phyloP scores from a whole-genome alignment of 108 stramenopile species.

The Halocafeteria seosinensis region DNA sequence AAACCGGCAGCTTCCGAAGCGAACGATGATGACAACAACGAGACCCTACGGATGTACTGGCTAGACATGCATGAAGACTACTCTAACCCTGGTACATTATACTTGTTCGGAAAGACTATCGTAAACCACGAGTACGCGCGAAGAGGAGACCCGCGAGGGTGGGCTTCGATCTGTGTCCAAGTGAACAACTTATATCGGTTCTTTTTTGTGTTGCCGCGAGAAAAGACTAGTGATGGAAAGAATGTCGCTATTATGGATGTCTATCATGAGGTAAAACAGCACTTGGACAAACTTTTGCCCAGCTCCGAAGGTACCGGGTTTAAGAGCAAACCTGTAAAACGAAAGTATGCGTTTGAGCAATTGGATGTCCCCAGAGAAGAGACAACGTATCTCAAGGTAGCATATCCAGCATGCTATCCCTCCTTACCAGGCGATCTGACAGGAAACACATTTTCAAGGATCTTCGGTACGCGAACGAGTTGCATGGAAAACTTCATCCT shows the following conservation, averaged over 20 bases:
- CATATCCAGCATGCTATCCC: slow-evolving; percentile 70
- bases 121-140: not conserved
- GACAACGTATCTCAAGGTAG: slow-evolving; percentile 80
- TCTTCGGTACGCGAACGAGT: slow-evolving; percentile 63
- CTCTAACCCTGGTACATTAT: slow-evolving; percentile 56
- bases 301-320: slow-evolving; percentile 50
- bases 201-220: slow-evolving; percentile 72
- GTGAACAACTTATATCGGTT: slow-evolving; percentile 60
- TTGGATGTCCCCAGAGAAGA: slow-evolving; percentile 68
- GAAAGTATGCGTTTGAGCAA: slow-evolving; percentile 85
- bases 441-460: slow-evolving; percentile 57
- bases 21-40: slow-evolving; percentile 4
- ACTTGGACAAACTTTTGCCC: slow-evolving; percentile 38
- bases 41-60: slow-evolving; percentile 67
- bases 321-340: slow-evolving; percentile 62
- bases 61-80: slow-evolving; percentile 65
- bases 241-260: slow-evolving; percentile 50
- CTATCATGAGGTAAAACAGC: slow-evolving; percentile 55
- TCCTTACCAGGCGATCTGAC: slow-evolving; percentile 48
- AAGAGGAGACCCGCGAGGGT: not conserved
- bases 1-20: slow-evolving; percentile 12
- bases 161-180: slow-evolving; percentile 36
- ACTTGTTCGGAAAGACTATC: slow-evolving; percentile 74
- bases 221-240: slow-evolving; percentile 16
- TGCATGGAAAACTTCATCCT: slow-evolving; percentile 77